Evolutionary conservation across 805 yeast species (phyloP), one percentile per base, ranked within the genome.

Genomic region (Kregervanrija delftensis): DNA sequence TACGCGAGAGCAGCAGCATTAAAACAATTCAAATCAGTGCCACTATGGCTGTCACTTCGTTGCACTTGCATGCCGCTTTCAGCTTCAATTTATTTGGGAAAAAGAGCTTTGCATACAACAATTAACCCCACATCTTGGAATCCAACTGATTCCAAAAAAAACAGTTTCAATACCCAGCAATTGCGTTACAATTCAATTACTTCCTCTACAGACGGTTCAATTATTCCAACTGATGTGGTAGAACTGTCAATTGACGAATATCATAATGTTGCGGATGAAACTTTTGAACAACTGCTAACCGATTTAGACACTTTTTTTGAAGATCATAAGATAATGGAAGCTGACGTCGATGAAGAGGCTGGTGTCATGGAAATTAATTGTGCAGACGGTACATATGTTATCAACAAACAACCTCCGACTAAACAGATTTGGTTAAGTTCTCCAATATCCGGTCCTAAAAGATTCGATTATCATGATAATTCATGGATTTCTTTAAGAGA

Each of bases 381-480:
- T 3, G 76, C 80, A 1, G 68, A 71, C 13, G 98, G 97, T 1
- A 76, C 90, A 0, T 93, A 93, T 60, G 96, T 93, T 30, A 82
- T 93, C 59, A 93, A 93, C 68, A 91, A 89, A 59, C 98, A 93
- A 65, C 99, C 99, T 1, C 97, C 99, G 3, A 93, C 89, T 66
- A 84, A 86, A 65, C 99, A 93, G 63, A 83, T 93, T 30, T 93
- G 99, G 99, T 72, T 91, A 43, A 79, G 95, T 47, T 85, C 96
- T 37, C 99, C 99, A 0, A 59, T 88, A 3, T 84, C 95, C 8
- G 99, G 99, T 0, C 99, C 99, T 5, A 88, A 89, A 58, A 67
- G 85, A 52, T 85, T 79, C 57, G 98, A 93, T 61, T 77, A 75
- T 49, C 71, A 84, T 37, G 73, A 77, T 36, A 86, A 85, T 3